Conservation (phyloP, 129 eudicot species). For the Chrysanthemum seticuspe region DNA sequence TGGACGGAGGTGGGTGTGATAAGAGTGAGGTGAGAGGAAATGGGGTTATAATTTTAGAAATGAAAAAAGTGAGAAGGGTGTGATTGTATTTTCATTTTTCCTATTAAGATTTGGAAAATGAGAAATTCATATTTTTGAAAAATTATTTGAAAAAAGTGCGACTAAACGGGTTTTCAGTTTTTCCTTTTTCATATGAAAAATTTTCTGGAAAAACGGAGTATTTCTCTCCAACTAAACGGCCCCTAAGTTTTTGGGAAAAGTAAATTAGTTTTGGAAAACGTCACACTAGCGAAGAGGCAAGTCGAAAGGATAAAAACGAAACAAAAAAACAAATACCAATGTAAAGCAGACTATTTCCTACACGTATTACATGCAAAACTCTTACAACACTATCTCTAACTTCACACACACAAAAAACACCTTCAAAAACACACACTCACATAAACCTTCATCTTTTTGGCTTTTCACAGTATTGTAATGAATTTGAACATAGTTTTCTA, state of each 20-base stretch:
- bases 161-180: no score
- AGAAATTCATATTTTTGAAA: no score
- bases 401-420: slow-evolving; percentile 14
- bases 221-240: no score
- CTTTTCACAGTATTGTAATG: background rate
- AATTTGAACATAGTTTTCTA: background rate
- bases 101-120: no score
- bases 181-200: no score
- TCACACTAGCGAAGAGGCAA: background rate
- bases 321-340: slow-evolving; percentile 8
- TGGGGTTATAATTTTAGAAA: no score
- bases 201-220: no score
- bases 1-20: no score
- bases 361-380: slow-evolving; percentile 31
- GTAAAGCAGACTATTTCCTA: slow-evolving; percentile 18
- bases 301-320: background rate
- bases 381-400: background rate
- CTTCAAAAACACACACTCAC: background rate
- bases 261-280: background rate
- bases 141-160: no score
- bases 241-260: slow-evolving; percentile 7
- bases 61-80: no score
- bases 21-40: no score
- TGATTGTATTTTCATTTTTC: no score
- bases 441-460: slow-evolving; percentile 1